Percentiles rank a stretch among this genome's conserved stretches.
Conservation (phyloP, 495 filamentous ascomycete genomes). For the Hypoxylon lienhwacheense region DNA sequence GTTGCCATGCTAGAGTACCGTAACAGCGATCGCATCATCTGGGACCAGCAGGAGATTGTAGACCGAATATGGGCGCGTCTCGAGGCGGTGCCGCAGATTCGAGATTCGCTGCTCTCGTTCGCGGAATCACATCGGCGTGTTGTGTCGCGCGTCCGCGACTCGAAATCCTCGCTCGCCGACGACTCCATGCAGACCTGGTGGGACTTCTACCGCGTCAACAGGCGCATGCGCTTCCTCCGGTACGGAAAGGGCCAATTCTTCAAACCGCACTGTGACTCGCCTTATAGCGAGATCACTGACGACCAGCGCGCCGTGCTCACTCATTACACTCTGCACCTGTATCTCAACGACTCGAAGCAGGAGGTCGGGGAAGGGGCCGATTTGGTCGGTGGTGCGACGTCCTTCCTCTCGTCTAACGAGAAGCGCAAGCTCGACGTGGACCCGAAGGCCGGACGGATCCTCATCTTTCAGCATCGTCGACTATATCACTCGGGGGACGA, state of each 20-base stretch:
- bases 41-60: conserved; percentile 64
- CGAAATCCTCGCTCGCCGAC: too few species aligned
- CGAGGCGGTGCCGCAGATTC: conserved; percentile 34
- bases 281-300: conserved; percentile 58
- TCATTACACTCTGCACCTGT: conserved; percentile 79
- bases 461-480: conserved; percentile 75
- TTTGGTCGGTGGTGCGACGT: conserved; percentile 68
- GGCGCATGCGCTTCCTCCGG: conserved; percentile 78
- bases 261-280: conserved; percentile 71
- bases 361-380: conserved; percentile 39
- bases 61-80: conserved; percentile 62
- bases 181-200: conserved; percentile 46
- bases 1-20: conserved; percentile 57
- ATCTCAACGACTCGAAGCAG: conserved; percentile 64
- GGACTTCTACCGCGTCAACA: conserved; percentile 66
- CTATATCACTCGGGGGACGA: conserved; percentile 75
- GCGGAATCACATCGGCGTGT: conserved; percentile 9
- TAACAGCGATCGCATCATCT: conserved; percentile 75
- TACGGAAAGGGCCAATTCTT: conserved; percentile 82
- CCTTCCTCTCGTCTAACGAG: conserved; percentile 58
- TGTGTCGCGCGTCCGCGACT: background rate
- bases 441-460: conserved; percentile 69
- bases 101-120: conserved; percentile 28
- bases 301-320: conserved; percentile 58
- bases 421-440: conserved; percentile 62